Base-by-base conservation (phyloP, 2,329 filamentous ascomycete genomes). In the Penicillium sp. region DNA sequence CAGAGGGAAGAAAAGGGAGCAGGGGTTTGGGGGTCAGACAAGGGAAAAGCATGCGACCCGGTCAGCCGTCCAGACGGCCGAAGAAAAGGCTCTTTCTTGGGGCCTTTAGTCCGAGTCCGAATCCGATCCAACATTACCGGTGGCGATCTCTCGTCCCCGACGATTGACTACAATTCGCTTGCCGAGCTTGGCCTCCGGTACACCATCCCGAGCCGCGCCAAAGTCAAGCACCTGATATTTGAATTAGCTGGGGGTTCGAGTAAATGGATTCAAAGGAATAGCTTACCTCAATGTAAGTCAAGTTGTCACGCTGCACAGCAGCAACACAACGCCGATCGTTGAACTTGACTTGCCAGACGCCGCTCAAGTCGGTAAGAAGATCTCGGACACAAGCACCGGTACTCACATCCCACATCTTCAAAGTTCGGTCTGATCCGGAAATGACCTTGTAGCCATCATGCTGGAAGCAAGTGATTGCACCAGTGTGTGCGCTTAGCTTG, bases 291-390 rank as follows among this genome's bases (percentile, higher is more conserved):
- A 98, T 90, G 68, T 95, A 98, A 18, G 93, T 98, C 60, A 95
- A 73, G 61, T 83, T 85, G 56, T 95, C 89, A 47, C 93, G 82
- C 75, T 98, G 93, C 48, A 98, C 93, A 39, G 93, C 93, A 50
- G 93, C 93, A 48, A 98, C 93, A 67, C 93, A 98, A 66, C 91
- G 81, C 57, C 93, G 80, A 65, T 94, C 89, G 63, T 98, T 90
- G 72, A 98, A 98, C 63, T 93, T 93, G 62, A 98, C 93, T 73
- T 98, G 93, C 93, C 93, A 98, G 6, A 98, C 93, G n/a, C 91
- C 90, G 57, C 85, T 91, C 33, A 98, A 77, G 63, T 96, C 90
- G 11, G 89, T 95, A 62, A 98, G 76, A 37, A 98, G 79, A 68
- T 98, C 91, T 57, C 91, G 87, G 45, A 95, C 83, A 66, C 90